Percentiles rank a stretch among this genome's conserved stretches.
Evolutionary conservation across 2,329 filamentous ascomycete genomes (phyloP).

Genomic region (Setomelanomma holmii): DNA sequence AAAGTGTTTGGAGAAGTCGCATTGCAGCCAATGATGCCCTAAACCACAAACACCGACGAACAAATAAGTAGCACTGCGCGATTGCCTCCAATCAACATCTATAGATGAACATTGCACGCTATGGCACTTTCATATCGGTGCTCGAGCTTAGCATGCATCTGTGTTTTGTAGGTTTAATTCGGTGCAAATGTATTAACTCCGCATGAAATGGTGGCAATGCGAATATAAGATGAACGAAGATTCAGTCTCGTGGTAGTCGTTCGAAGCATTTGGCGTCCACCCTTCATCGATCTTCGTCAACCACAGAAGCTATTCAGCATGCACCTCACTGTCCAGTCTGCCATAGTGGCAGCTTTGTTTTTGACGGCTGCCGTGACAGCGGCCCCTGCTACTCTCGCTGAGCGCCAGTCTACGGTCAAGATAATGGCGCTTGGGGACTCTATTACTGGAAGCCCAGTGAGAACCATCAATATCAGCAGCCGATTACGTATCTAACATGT

Average conservation of each 20-base stretch:
- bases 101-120: too few relatives aligned
- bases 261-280: too few relatives aligned
- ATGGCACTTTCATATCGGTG: too few relatives aligned
- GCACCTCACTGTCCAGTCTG: neutral
- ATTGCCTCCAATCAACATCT: too few relatives aligned
- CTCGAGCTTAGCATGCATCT: too few relatives aligned
- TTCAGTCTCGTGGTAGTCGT: neutral
- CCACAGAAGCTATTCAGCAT: neutral
- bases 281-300: neutral
- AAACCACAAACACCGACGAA: too few relatives aligned
- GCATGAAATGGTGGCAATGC: too few relatives aligned
- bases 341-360: neutral
- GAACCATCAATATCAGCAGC: neutral
- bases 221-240: neutral
- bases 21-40: too few relatives aligned
- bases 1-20: neutral
- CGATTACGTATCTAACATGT: constrained; percentile 3
- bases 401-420: constrained; percentile 20
- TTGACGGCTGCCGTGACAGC: constrained; percentile 3
- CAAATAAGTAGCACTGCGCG: too few relatives aligned
- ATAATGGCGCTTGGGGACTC: constrained; percentile 38
- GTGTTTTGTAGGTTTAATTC: too few relatives aligned
- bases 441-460: constrained; percentile 27
- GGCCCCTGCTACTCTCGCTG: constrained; percentile 4
- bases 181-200: too few relatives aligned